Conservation (phyloP, 1,284 basidiomycete species). For the Puccinia horiana region DNA sequence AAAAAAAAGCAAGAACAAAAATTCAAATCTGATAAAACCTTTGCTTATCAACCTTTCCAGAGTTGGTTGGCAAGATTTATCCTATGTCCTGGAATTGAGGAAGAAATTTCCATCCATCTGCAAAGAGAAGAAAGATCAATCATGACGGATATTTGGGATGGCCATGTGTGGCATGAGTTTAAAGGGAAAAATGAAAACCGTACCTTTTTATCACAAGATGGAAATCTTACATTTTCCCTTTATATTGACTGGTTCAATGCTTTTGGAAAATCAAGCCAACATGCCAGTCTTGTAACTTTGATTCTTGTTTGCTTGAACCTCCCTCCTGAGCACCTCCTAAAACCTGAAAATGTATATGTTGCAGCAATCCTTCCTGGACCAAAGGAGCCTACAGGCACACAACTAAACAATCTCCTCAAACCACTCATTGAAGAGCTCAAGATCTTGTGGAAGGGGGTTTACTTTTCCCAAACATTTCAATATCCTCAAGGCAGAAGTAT, state of each 20-base stretch:
- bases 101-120: conserved; percentile 6
- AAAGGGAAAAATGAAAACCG: neutral
- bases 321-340: conserved; percentile 57
- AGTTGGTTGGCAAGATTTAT: conserved; percentile 20
- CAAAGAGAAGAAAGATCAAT: neutral
- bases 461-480: conserved; percentile 24
- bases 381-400: conserved; percentile 47
- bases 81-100: conserved; percentile 16
- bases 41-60: conserved; percentile 26
- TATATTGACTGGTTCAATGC: conserved; percentile 44
- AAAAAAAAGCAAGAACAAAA: conserved; percentile 28
- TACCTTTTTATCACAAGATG: conserved; percentile 12
- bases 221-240: conserved; percentile 14
- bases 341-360: conserved; percentile 59
- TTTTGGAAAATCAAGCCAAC: conserved; percentile 12
- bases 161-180: neutral
- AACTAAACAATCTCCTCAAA: conserved; percentile 57
- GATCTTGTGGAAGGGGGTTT: conserved; percentile 53
- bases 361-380: conserved; percentile 58
- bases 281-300: conserved; percentile 2
- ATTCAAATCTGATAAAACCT: conserved; percentile 6
- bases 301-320: conserved; percentile 38
- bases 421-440: conserved; percentile 57
- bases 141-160: conserved; percentile 35
- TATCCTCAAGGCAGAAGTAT: conserved; percentile 12